A percentile compares a stretch with the other conserved stretches of the same genome.
phyloP scores from a whole-genome alignment of 495 filamentous ascomycete species.

The Podospora didyma region DNA sequence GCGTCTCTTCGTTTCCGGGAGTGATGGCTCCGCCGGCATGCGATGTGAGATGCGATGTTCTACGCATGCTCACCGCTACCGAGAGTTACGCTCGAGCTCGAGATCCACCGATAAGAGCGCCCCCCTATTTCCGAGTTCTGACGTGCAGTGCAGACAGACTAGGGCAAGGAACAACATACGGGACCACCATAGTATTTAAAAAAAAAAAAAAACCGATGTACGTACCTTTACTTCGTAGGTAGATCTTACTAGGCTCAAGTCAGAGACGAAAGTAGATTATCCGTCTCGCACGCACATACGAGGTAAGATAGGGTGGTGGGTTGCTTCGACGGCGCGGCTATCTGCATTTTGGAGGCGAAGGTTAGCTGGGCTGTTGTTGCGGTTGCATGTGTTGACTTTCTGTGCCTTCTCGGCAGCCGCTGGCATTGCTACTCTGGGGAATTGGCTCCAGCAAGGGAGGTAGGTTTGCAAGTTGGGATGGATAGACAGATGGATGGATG shows the following conservation, averaged over 20 bases:
- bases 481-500: neutral
- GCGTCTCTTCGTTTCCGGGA: slow-evolving; percentile 19
- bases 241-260: too few relatives aligned
- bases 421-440: neutral
- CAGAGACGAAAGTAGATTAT: neutral
- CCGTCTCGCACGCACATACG: neutral
- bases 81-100: slow-evolving; percentile 15
- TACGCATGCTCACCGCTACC: slow-evolving; percentile 14
- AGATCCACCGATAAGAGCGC: neutral
- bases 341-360: neutral
- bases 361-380: neutral
- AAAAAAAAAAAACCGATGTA: too few relatives aligned
- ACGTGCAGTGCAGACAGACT: neutral
- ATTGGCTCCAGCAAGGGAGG: neutral
- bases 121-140: neutral
- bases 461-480: too few relatives aligned
- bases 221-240: too few relatives aligned
- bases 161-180: too few relatives aligned
- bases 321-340: neutral
- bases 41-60: neutral
- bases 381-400: neutral
- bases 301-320: neutral
- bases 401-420: neutral
- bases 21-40: slow-evolving; percentile 17
- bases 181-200: too few relatives aligned